Evolutionary conservation across 2,329 filamentous ascomycete genomes (phyloP), one percentile per base, ranked within the genome.

Genomic region (Monilinia fructigena): DNA sequence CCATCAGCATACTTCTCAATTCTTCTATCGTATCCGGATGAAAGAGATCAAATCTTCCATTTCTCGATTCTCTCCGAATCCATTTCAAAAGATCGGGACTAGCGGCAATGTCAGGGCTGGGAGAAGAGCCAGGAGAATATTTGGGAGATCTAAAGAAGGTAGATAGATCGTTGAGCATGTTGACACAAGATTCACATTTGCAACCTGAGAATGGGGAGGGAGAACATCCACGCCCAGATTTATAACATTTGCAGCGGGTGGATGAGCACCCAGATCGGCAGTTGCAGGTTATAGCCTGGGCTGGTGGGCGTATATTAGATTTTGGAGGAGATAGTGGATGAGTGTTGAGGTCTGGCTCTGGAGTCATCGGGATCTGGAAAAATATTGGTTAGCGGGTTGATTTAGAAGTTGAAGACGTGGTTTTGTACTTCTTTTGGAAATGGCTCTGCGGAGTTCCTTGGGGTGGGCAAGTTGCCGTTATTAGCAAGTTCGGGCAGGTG

Each of bases 131-230:
- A 2, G 28, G 16, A 48, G 28, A 20, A 35, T 20, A 12, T 38
- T 50, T 38, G 0, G 20, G n/a, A 4, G 20, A 20, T 20, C 63
- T 55, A 23, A 65, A 65, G 23, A 60, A 60, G 20, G 5, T 10
- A 28, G 20, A 18, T n/a, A 65, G 16, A 8, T 60, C 55, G 3
- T 65, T 65, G 11, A 65, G 55, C 55, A 65, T 65, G 20, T 65
- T 65, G 4, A 53, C 47, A 3, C 63, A 65, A 20, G 55, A 50
- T 20, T 50, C 56, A 23, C 63, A 65, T 48, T 52, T 53, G 18
- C 63, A 65, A 12, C 20, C 45, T 4, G 35, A 60, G 28, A n/a
- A 50, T 0, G 28, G 58, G 5, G 45, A 50, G 28, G 45, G 31
- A 3, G 26, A 60, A 20, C 55, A 65, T 12, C 63, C 63, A 11